Evolutionary conservation across 169 alveolate species (phyloP), one percentile per base, ranked within the genome.

Genomic region (Cryptosporidium ubiquitum): DNA sequence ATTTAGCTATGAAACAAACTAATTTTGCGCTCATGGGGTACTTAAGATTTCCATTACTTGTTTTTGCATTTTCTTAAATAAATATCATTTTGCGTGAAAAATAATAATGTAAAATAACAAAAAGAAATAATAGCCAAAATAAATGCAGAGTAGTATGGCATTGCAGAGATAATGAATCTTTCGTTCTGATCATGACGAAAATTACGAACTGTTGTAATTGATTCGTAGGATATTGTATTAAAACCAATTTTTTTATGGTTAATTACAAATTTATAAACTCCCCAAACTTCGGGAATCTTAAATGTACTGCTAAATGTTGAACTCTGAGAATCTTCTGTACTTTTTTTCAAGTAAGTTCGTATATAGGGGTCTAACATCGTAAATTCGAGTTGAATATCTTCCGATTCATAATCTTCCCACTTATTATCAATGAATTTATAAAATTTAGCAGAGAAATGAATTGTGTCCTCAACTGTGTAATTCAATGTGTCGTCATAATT

Each of bases 121-220:
- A 79, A 40, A 6, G 68, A 64, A 64, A 64, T 40, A 18, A 79
- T n/a, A 16, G 89, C 20, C 14, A 55, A 20, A 61, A 79, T 40
- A 40, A 79, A 79, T 42, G 69, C 58, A 1, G 89, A 26, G 55
- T 79, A 79, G 20, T 61, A 79, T 39, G 89, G 89, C n/a, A 40
- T 57, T 66, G 79, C 89, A 12, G 89, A 37, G 10, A 79, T 79
- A 23, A 37, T 55, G 23, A 79, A 58, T 47, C 89, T 79, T 33
- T 49, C 75, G n/a, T 79, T 79, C 40, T 79, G 89, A 66, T 79
- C 89, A 47, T 79, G 89, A 0, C 89, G 39, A 64, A 61, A 79
- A 33, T 64, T 79, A 14, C 89, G 55, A 39, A 79, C 75, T 5
- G 89, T 79, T 42, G 51, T 42, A 37, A 64, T 26, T 40, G 89